phyloP scores from a whole-genome alignment of 2,329 filamentous ascomycete species.

The Mycocentrospora acerina region DNA sequence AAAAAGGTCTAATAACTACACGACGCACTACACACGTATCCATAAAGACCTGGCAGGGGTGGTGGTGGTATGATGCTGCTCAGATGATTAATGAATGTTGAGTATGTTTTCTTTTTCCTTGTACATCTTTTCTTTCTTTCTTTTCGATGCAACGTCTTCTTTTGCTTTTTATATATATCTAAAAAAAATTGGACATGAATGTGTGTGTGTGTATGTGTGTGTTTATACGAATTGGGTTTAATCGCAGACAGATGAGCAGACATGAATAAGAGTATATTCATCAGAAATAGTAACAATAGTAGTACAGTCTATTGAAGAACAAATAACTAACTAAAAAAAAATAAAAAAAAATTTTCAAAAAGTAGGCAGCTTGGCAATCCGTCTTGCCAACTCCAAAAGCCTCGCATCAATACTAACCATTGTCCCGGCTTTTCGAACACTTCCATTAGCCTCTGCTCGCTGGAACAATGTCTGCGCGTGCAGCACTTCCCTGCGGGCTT shows the following conservation, averaged over 20 bases:
- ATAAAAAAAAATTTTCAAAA: no score
- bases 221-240: neutral
- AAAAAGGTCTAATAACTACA: no score
- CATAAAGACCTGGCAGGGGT: no score
- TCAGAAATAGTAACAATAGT: slow-evolving; percentile 1
- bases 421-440: slow-evolving; percentile 10
- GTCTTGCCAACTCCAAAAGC: slow-evolving; percentile 17
- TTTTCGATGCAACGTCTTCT: no score
- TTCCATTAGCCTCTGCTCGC: slow-evolving; percentile 25
- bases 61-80: no score
- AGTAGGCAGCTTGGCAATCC: slow-evolving; percentile 8
- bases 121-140: no score
- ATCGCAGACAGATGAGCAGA: neutral
- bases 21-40: no score
- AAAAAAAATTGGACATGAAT: neutral
- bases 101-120: no score
- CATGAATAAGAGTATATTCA: neutral
- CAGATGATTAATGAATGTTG: no score
- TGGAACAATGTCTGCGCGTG: slow-evolving; percentile 24
- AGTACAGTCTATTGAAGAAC: neutral
- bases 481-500: slow-evolving; percentile 23
- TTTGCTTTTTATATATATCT: no score
- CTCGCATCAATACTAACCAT: slow-evolving; percentile 22
- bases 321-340: no score
- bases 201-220: neutral